Conservation (phyloP, 352 stramenopile species). For the Bremia lactucae region DNA sequence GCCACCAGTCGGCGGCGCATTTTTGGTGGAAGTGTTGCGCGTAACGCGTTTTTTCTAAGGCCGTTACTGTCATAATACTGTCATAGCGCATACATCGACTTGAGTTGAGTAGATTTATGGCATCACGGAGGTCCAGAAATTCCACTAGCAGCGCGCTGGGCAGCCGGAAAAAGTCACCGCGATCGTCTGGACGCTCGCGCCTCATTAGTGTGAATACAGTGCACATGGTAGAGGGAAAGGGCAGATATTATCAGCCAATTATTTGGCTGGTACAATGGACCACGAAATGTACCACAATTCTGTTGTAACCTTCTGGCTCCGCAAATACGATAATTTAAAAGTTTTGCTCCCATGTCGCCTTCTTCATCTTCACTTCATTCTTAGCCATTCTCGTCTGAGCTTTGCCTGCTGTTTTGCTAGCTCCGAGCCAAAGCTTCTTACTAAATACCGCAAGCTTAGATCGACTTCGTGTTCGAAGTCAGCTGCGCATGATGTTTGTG, state of each 20-base stretch:
- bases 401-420: too few relatives aligned
- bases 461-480: too few relatives aligned
- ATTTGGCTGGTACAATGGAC: neutral
- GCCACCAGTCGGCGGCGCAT: constrained; percentile 46
- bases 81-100: constrained; percentile 28
- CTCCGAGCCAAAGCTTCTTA: too few relatives aligned
- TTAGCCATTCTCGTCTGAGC: too few relatives aligned
- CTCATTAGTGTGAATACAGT: constrained; percentile 11
- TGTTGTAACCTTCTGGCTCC: too few relatives aligned
- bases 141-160: constrained; percentile 30
- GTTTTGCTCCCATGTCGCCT: too few relatives aligned
- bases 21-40: constrained; percentile 43
- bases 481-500: too few relatives aligned
- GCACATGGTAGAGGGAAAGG: constrained; percentile 1
- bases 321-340: too few relatives aligned
- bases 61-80: constrained; percentile 29
- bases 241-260: constrained; percentile 6
- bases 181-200: constrained; percentile 4
- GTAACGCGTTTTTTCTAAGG: constrained; percentile 35
- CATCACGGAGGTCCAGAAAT: constrained; percentile 36
- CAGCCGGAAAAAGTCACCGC: constrained; percentile 25
- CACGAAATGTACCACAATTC: too few relatives aligned
- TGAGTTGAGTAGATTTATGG: constrained; percentile 38
- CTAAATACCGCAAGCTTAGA: too few relatives aligned
- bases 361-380: too few relatives aligned